phyloP scores from a whole-genome alignment of 2,329 filamentous ascomycete genomes.

The Epicoccum nigrum region DNA sequence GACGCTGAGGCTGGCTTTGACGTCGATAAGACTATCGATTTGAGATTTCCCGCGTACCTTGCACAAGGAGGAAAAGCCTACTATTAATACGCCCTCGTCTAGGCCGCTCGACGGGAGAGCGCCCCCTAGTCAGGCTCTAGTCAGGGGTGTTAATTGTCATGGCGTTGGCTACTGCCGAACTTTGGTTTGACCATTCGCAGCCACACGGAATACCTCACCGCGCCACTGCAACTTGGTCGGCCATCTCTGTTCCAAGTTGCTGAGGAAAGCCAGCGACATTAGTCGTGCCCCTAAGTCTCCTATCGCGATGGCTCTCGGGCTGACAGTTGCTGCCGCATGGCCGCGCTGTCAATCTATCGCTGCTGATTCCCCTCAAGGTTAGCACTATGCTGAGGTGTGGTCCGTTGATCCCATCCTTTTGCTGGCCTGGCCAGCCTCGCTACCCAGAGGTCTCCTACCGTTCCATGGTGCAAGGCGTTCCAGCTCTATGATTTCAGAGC shows the following conservation, averaged over 20 bases:
- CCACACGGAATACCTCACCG: constrained; percentile 15
- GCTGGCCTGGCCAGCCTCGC: constrained; percentile 2
- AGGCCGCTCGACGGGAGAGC: constrained; percentile 14
- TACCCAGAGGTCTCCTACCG: not conserved
- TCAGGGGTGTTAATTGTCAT: constrained; percentile 17
- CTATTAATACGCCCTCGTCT: constrained; percentile 13
- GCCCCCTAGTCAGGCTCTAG: constrained; percentile 17
- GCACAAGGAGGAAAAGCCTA: constrained; percentile 9
- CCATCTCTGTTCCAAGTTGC: constrained; percentile 8
- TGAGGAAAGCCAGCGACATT: constrained; percentile 9
- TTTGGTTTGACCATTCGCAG: constrained; percentile 13
- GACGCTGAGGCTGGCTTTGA: constrained; percentile 3
- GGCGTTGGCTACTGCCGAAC: constrained; percentile 10
- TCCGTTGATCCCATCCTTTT: not conserved
- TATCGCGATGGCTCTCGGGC: constrained; percentile 1
- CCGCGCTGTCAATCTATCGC: constrained; percentile 7
- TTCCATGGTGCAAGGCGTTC: not conserved
- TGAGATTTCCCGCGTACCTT: constrained; percentile 17
- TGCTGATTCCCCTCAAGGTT: constrained; percentile 5
- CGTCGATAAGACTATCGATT: constrained; percentile 19
- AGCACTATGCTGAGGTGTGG: not conserved
- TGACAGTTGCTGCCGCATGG: constrained; percentile 3
- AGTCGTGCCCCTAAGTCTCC: constrained; percentile 7
- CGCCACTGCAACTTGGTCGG: constrained; percentile 15
- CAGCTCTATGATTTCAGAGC: not conserved